A percentile compares a stretch with the other conserved stretches of the same genome.
Conservation (phyloP, 1,139 yeast genomes). For the Suhomyces maxii region DNA sequence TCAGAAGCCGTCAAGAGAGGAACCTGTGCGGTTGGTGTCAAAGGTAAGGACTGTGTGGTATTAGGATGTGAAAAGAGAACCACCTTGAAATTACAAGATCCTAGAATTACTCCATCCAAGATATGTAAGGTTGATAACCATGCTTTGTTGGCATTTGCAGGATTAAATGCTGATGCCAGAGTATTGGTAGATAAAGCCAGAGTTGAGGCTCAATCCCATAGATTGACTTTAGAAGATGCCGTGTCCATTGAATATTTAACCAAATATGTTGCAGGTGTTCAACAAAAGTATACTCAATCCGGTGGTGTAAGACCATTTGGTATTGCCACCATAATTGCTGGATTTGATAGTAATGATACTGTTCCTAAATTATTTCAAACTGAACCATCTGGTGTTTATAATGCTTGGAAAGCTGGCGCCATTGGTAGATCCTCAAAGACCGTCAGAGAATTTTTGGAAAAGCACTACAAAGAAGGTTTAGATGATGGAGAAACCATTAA, state of each 20-base stretch:
- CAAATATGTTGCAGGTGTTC: constrained; percentile 93
- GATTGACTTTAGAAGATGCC: constrained; percentile 90
- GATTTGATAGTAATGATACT: constrained; percentile 84
- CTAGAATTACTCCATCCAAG: constrained; percentile 92
- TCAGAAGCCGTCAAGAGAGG: constrained; percentile 98
- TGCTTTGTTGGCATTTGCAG: constrained; percentile 92
- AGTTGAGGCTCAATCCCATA: constrained; percentile 96
- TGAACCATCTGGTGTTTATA: constrained; percentile 96
- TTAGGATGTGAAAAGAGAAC: constrained; percentile 97
- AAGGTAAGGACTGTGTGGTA: constrained; percentile 85
- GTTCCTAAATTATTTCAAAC: constrained; percentile 88
- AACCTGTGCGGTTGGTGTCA: constrained; percentile 96
- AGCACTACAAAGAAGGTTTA: constrained; percentile 75
- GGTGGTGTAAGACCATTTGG: constrained; percentile 98
- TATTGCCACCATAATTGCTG: constrained; percentile 91
- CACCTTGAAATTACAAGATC: constrained; percentile 91
- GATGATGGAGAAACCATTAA: constrained; percentile 74
- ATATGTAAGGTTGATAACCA: constrained; percentile 91
- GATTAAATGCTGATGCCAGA: constrained; percentile 96
- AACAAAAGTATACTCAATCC: constrained; percentile 95
- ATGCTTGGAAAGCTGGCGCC: constrained; percentile 99
- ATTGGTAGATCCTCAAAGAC: constrained; percentile 96
- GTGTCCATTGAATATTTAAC: constrained; percentile 91
- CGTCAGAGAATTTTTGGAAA: constrained; percentile 92
- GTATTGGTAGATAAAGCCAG: constrained; percentile 93